Conservation (phyloP, 352 stramenopile species). For the Phytophthora cactorum region DNA sequence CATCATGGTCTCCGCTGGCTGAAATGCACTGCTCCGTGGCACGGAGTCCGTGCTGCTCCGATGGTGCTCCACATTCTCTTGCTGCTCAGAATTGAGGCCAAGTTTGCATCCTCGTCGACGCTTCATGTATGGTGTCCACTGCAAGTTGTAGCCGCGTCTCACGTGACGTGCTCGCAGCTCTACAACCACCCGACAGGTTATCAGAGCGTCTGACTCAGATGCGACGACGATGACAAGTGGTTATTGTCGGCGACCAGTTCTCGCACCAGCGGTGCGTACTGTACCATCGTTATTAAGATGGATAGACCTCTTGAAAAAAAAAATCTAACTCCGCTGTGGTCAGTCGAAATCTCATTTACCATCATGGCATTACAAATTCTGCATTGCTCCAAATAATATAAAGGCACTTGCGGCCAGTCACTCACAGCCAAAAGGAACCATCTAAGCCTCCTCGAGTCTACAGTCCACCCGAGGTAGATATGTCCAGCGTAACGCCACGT, state of each 20-base stretch:
- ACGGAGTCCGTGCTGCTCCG: too few species aligned
- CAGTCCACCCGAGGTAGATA: conserved; percentile 9
- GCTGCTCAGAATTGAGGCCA: too few species aligned
- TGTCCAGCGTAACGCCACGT: conserved; percentile 16
- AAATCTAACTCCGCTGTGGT: not conserved
- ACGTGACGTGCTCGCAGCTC: not conserved
- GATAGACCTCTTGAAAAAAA: not conserved
- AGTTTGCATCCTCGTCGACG: too few species aligned
- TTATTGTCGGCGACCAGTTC: too few species aligned
- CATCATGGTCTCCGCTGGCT: not conserved
- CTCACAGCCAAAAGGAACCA: conserved; percentile 26
- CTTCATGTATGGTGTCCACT: too few species aligned
- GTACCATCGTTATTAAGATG: too few species aligned
- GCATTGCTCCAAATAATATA: conserved; percentile 38
- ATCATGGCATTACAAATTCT: not conserved
- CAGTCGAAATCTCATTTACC: not conserved
- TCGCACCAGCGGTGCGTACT: too few species aligned
- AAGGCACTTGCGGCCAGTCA: conserved; percentile 27
- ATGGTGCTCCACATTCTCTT: too few species aligned
- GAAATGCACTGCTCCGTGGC: too few species aligned
- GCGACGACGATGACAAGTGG: too few species aligned
- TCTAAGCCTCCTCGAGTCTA: conserved; percentile 14
- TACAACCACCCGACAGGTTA: too few species aligned
- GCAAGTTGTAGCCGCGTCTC: not conserved
- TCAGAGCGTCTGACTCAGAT: too few species aligned